Percentiles rank a stretch among this genome's conserved stretches.
phyloP scores from a whole-genome alignment of 1,284 basidiomycete species.

The Fomitopsis betulina region DNA sequence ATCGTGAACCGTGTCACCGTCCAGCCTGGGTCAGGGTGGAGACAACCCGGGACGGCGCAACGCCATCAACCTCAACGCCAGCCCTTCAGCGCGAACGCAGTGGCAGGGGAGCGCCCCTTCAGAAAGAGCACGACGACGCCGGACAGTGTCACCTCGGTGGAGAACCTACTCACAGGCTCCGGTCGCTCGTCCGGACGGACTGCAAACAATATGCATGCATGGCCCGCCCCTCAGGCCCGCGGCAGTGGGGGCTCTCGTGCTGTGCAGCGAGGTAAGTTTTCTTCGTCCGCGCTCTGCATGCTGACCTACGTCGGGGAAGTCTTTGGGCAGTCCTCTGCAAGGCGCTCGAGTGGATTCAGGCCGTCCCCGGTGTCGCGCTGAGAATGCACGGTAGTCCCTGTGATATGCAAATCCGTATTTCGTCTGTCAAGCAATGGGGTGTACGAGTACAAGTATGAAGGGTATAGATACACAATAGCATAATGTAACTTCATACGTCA shows the following conservation, averaged over 20 bases:
- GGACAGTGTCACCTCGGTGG: conserved; percentile 66
- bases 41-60: conserved; percentile 23
- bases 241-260: neutral
- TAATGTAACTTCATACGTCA: conserved; percentile 6
- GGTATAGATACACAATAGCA: conserved; percentile 22
- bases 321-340: conserved; percentile 17
- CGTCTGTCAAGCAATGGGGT: conserved; percentile 4
- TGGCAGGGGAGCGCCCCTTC: conserved; percentile 37
- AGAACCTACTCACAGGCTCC: conserved; percentile 46
- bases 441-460: conserved; percentile 9
- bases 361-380: conserved; percentile 18
- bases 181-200: conserved; percentile 12
- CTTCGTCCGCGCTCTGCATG: too few species aligned
- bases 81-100: conserved; percentile 33
- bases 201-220: conserved; percentile 1
- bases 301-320: conserved; percentile 5
- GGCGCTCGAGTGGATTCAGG: conserved; percentile 23
- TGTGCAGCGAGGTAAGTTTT: conserved; percentile 6
- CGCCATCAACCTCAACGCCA: conserved; percentile 38
- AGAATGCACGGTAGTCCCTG: neutral
- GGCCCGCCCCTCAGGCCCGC: conserved; percentile 9
- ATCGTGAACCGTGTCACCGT: conserved; percentile 46
- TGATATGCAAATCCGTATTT: neutral
- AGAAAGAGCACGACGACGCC: conserved; percentile 40
- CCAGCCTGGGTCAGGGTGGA: conserved; percentile 17